phyloP scores from a whole-genome alignment of 352 stramenopile species.

The Peronospora farinosa region DNA sequence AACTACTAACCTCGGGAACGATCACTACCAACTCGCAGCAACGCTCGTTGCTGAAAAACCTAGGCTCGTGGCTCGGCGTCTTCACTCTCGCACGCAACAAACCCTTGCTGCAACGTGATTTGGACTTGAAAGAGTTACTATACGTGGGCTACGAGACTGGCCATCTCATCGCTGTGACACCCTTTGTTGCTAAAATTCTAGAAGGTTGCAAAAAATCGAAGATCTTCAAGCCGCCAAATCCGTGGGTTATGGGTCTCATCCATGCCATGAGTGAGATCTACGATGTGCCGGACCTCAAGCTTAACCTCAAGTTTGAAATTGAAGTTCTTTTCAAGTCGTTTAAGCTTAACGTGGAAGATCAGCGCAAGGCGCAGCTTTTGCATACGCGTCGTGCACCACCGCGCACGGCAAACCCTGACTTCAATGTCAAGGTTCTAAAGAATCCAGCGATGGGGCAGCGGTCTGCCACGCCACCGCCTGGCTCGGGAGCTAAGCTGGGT shows the following conservation, averaged over 20 bases:
- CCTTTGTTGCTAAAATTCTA: conserved; percentile 98
- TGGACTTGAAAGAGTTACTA: conserved; percentile 98
- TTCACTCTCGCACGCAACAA: conserved; percentile 97
- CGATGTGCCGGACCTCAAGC: conserved; percentile 98
- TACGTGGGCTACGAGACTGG: conserved; percentile 94
- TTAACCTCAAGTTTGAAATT: conserved; percentile 99
- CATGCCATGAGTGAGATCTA: conserved; percentile 96
- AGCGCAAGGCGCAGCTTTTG: conserved; percentile 91
- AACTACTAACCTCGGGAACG: conserved; percentile 93
- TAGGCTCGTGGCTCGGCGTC: conserved; percentile 97
- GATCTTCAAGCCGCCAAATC: conserved; percentile 98
- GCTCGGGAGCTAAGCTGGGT: conserved; percentile 38
- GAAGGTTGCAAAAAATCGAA: conserved; percentile 96
- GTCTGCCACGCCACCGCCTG: conserved; percentile 53
- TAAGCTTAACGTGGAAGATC: conserved; percentile 94
- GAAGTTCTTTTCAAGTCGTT: conserved; percentile 99
- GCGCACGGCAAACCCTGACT: conserved; percentile 96
- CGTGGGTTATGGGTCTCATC: conserved; percentile 99
- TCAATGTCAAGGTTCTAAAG: conserved; percentile 93
- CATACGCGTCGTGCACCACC: conserved; percentile 84
- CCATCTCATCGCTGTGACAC: conserved; percentile 96
- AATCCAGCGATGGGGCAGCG: conserved; percentile 33
- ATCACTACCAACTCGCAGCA: conserved; percentile 98
- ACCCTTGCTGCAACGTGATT: conserved; percentile 94
- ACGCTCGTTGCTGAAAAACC: conserved; percentile 96